Conservation (phyloP, 2,329 filamentous ascomycete species). For the Aspergillus brunneoviolaceus region DNA sequence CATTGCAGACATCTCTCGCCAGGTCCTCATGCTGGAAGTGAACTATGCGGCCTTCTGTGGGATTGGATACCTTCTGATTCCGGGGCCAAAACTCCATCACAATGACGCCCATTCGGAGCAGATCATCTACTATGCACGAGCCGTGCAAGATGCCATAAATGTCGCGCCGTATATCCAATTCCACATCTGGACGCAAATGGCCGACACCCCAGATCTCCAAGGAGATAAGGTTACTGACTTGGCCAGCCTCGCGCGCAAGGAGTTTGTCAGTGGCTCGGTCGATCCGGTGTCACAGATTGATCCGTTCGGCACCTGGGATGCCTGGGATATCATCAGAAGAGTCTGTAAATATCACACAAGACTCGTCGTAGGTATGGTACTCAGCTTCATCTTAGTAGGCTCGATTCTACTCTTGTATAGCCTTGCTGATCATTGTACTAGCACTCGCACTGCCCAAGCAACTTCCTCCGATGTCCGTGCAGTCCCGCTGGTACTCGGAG, state of each 20-base stretch:
- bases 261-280: slow-evolving; percentile 36
- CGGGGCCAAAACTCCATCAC: slow-evolving; percentile 69
- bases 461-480: slow-evolving; percentile 56
- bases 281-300: slow-evolving; percentile 56
- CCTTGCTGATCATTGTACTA: slow-evolving; percentile 30
- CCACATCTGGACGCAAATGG: slow-evolving; percentile 80
- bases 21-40: slow-evolving; percentile 86
- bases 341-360: slow-evolving; percentile 81
- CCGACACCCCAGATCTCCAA: slow-evolving; percentile 65
- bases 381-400: not conserved
- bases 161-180: slow-evolving; percentile 76
- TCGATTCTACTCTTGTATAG: not conserved
- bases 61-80: slow-evolving; percentile 76
- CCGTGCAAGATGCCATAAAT: slow-evolving; percentile 74
- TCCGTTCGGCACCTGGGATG: slow-evolving; percentile 82
- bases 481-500: slow-evolving; percentile 64
- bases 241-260: slow-evolving; percentile 42
- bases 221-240: slow-evolving; percentile 46
- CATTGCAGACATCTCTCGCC: slow-evolving; percentile 81
- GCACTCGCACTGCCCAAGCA: slow-evolving; percentile 59
- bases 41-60: slow-evolving; percentile 96
- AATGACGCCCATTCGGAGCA: slow-evolving; percentile 51
- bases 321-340: slow-evolving; percentile 84
- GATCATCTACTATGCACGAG: slow-evolving; percentile 74
- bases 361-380: slow-evolving; percentile 71